Conservation (phyloP, 495 filamentous ascomycete species). For the Trichocladium uniseriatum region DNA sequence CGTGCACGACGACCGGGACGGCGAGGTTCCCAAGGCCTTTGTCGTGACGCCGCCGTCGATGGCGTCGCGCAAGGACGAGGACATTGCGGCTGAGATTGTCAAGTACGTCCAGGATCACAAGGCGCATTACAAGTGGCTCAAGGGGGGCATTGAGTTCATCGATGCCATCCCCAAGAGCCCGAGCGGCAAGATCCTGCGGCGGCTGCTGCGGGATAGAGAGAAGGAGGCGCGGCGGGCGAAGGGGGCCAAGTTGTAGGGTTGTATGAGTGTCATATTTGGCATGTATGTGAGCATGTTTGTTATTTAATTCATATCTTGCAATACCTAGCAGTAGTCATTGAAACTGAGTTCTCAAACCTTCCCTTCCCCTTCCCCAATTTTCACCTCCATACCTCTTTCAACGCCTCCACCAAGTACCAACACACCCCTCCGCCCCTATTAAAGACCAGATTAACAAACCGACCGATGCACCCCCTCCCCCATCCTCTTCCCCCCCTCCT, state of each 20-base stretch:
- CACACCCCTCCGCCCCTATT: neutral
- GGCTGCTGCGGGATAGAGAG: constrained; percentile 72
- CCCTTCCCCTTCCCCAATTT: neutral
- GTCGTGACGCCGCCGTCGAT: constrained; percentile 63
- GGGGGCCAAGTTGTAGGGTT: constrained; percentile 41
- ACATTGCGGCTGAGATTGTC: constrained; percentile 51
- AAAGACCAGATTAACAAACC: constrained; percentile 39
- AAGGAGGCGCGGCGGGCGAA: constrained; percentile 55
- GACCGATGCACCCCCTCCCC: constrained; percentile 49
- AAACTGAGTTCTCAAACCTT: too few relatives aligned
- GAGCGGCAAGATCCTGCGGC: constrained; percentile 82
- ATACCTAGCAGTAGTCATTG: too few relatives aligned
- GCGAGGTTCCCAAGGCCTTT: constrained; percentile 82
- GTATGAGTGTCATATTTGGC: neutral
- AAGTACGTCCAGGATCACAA: constrained; percentile 78
- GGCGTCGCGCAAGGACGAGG: constrained; percentile 44
- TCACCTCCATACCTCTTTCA: neutral
- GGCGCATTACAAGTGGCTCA: constrained; percentile 81
- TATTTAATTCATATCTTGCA: too few relatives aligned
- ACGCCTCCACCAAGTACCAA: neutral
- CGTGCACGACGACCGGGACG: constrained; percentile 61
- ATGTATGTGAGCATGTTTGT: too few relatives aligned
- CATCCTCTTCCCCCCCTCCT: constrained; percentile 34
- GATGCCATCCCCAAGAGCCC: constrained; percentile 78
- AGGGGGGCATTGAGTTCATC: constrained; percentile 72